Conservation (phyloP, 1,284 basidiomycete genomes). For the Boletus sp. region DNA sequence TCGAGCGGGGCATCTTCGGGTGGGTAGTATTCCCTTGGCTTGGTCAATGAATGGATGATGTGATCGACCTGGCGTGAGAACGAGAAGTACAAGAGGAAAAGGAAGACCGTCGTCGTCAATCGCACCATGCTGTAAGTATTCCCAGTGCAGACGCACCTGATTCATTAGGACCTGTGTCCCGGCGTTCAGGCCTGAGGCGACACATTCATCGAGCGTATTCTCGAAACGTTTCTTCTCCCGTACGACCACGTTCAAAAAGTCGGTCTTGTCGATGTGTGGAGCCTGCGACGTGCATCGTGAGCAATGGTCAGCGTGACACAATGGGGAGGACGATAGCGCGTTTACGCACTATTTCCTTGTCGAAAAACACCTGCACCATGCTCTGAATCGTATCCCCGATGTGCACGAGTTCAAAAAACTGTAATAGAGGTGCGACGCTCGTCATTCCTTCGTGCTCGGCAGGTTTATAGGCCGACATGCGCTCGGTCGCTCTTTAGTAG, state of each 20-base stretch:
- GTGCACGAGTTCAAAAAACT: conserved; percentile 98
- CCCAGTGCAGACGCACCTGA: conserved; percentile 50
- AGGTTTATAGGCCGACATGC: conserved; percentile 86
- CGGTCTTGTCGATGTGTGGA: conserved; percentile 83
- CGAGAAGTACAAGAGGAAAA: background rate
- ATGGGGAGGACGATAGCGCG: background rate
- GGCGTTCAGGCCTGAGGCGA: conserved; percentile 89
- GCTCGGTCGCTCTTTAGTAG: conserved; percentile 63
- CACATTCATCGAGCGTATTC: conserved; percentile 85
- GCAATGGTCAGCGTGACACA: background rate
- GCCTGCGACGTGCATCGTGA: conserved; percentile 44
- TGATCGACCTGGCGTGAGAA: conserved; percentile 74
- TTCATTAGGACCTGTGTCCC: conserved; percentile 96
- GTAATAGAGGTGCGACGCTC: conserved; percentile 85
- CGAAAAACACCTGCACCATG: conserved; percentile 97
- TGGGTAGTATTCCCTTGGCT: conserved; percentile 87
- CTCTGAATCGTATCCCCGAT: conserved; percentile 96
- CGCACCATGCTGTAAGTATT: conserved; percentile 14
- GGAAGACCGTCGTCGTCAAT: background rate
- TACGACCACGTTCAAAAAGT: conserved; percentile 91
- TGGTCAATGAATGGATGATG: conserved; percentile 80
- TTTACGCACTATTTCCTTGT: conserved; percentile 78
- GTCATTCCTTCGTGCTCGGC: conserved; percentile 75
- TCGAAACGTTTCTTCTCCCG: conserved; percentile 97
- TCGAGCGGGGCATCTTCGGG: conserved; percentile 72